Percentiles rank a stretch among this genome's conserved stretches.
Conservation (phyloP, 768 basidiomycete genomes). For the Filobasidium floriforme region DNA sequence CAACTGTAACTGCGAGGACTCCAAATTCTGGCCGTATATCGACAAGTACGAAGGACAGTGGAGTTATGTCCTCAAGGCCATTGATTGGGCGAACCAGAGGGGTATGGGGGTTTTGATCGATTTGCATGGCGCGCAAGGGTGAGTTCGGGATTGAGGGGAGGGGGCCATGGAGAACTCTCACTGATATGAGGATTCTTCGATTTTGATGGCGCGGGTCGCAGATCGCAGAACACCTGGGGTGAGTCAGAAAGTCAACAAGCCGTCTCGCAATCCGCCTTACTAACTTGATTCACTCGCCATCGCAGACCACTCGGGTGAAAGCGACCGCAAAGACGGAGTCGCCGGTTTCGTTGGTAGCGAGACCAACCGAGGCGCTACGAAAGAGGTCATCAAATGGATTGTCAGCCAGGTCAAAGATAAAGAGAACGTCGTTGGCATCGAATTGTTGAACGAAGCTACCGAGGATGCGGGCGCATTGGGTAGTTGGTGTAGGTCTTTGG, state of each 20-base stretch:
- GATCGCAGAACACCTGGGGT: constrained; percentile 7
- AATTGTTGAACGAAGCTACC: constrained; percentile 41
- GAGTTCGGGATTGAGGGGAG: background rate
- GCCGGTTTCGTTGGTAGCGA: constrained; percentile 47
- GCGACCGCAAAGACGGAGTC: constrained; percentile 24
- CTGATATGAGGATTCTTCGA: background rate
- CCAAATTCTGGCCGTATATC: constrained; percentile 34
- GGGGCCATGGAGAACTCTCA: no score
- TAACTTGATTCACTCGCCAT: constrained; percentile 21
- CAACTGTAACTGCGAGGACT: constrained; percentile 30
- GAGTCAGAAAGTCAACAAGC: background rate
- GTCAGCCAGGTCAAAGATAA: constrained; percentile 40
- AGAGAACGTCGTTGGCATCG: constrained; percentile 42
- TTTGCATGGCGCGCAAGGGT: constrained; percentile 30
- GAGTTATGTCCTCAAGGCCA: constrained; percentile 36
- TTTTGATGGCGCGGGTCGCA: background rate
- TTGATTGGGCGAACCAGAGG: constrained; percentile 41
- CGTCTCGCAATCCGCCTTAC: background rate
- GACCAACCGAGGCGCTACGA: constrained; percentile 47
- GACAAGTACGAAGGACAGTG: constrained; percentile 38
- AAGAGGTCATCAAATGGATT: constrained; percentile 48
- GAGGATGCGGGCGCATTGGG: background rate
- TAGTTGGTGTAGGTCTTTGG: constrained; percentile 11
- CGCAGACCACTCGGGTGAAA: constrained; percentile 36
- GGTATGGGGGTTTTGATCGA: constrained; percentile 41